Evolutionary conservation across 805 yeast species (phyloP).

Genomic region (Kodamaea laetipori): DNA sequence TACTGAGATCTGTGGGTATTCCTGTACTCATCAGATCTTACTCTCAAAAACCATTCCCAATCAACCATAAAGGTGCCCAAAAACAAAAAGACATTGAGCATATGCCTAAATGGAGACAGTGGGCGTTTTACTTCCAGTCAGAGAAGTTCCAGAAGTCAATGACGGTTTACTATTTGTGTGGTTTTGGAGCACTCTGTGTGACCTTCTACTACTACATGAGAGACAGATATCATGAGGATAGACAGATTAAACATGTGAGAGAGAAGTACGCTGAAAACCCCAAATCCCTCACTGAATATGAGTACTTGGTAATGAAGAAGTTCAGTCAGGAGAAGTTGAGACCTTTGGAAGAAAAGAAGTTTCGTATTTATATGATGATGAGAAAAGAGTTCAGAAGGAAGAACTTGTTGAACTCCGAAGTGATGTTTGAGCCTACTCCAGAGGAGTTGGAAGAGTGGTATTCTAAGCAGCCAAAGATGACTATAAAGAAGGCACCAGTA

Average conservation of each 20-base stretch:
- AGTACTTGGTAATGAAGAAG: slow-evolving; percentile 61
- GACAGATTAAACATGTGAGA: slow-evolving; percentile 50
- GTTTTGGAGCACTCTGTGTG: slow-evolving; percentile 55
- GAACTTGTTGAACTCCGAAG: slow-evolving; percentile 34
- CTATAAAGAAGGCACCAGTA: slow-evolving; percentile 27
- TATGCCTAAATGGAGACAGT: slow-evolving; percentile 40
- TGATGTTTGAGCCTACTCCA: slow-evolving; percentile 44
- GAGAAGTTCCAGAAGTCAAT: slow-evolving; percentile 58
- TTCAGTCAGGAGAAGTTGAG: slow-evolving; percentile 58
- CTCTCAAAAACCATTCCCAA: slow-evolving; percentile 33
- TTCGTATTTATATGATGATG: slow-evolving; percentile 60
- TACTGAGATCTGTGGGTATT: neutral
- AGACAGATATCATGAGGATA: slow-evolving; percentile 64
- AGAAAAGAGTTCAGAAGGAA: slow-evolving; percentile 46
- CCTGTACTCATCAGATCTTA: neutral
- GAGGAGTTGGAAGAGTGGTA: slow-evolving; percentile 46
- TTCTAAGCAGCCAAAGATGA: slow-evolving; percentile 32
- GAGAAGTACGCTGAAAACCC: slow-evolving; percentile 40
- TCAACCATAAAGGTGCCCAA: slow-evolving; percentile 32
- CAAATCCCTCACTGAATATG: slow-evolving; percentile 57
- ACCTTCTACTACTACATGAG: slow-evolving; percentile 68
- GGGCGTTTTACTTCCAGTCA: slow-evolving; percentile 48
- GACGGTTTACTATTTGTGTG: slow-evolving; percentile 64
- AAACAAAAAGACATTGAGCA: slow-evolving; percentile 29
- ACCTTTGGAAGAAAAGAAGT: slow-evolving; percentile 62